Evolutionary conservation across 73 alveolate species (phyloP), one percentile per base, ranked within the genome.

Genomic region (Paramecium caudatum): DNA sequence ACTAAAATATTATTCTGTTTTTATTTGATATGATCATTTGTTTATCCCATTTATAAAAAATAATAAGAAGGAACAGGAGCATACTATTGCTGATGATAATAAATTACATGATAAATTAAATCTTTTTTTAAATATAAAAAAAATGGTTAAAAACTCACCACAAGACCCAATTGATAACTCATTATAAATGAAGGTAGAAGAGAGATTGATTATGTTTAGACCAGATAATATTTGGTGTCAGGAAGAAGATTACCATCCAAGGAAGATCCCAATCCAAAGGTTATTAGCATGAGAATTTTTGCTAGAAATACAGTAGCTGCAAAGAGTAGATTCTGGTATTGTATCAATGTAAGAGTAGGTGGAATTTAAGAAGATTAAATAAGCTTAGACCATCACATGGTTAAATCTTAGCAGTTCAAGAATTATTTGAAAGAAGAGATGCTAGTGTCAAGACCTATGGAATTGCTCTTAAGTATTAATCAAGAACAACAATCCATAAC

Each of bases 401-500:
- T 13, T 96, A 94, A 55, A 94, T 95, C 90, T 92, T 94, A 49
- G 95, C 98, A 49, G 96, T 94, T 81, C 49, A 91, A 49, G 98
- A 96, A 93, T 92, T 95, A 91, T 91, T 47, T 63, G 98, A 96
- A 61, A 95, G 90, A 91, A 82, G 93, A 63, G 90, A 96, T 46
- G 15, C 87, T 49, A 78, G 92, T 49, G 97, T 95, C 63, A 95
- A 93, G 91, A 96, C 96, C 92, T 96, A 91, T 94, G 99, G 99
- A 17, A 92, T 96, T 65, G 98, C 93, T 46, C 94, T 95, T 30
- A 96, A 96, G 83, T 96, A 96, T 90, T 37, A 92, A 93, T 94
- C 99, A 23, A 96, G 98, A 95, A 94, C 97, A 65, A 98, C 96
- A 36, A 90, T 91, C 82, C 97, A 94, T 91, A 96, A 96, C 96